Evolutionary conservation across 352 stramenopile genomes (phyloP), one percentile per base, ranked within the genome.

Genomic region (Pythium angustatum): DNA sequence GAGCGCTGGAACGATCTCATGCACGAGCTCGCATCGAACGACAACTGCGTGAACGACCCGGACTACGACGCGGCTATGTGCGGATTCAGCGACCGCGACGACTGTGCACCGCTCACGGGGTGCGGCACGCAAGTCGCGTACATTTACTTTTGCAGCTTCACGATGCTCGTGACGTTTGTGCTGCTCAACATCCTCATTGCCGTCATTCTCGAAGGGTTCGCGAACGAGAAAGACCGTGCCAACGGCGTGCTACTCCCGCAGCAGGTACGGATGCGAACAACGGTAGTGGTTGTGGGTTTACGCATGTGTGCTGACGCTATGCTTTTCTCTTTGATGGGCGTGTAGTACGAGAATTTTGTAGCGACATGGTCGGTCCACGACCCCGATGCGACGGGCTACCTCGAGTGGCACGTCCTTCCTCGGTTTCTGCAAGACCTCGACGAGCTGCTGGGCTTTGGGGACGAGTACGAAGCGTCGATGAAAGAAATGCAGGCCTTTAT

Each of bases 1-100:
- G 93, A 98, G 66, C 81, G 81, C 15, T 98, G 93, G 91, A 97
- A 98, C 65, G 78, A 87, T 26, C 76, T 97, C 57, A 97, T 98
- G 87, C 88, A 91, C 66, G 90, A 94, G 47, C 68, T 97, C 5
- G 77, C 87, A 14, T 76, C 75, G 24, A 66, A 81, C 48, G 60
- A 82, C 5, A 59, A 78, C 22, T 90, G 77, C 34, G 56, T 64
- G 14, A 14, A 64, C 45, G 82, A 93, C 28, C 80, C 76, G 9
- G 30, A 64, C 44, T 83, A 82, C 57, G 67, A 93, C 45, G 58
- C 72, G 5, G 49, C 71, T 7, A 80, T 90, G 53, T 95, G 85
- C 57, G 81, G 80, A 4, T 84, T 91, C 55, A 83, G 66, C 31
- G 76, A 76, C 53, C 58, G 68, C 8, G 36, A 62, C 2, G 75